A percentile compares a stretch with the other conserved stretches of the same genome.
Evolutionary conservation across 73 alveolate genomes (phyloP).

Genomic region (Paraurostyla sp.): DNA sequence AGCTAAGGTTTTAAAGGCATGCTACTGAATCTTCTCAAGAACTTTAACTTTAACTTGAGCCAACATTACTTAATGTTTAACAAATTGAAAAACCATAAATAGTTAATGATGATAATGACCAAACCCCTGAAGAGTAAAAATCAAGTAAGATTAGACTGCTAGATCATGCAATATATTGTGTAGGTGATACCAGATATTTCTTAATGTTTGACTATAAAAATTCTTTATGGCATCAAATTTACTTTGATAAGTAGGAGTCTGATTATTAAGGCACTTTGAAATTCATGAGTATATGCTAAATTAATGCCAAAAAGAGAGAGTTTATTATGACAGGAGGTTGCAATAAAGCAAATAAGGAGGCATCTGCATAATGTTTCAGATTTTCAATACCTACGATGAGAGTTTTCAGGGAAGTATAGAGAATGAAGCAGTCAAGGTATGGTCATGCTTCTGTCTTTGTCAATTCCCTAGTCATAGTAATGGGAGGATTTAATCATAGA

Average conservation of each 20-base stretch:
- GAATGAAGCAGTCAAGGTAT: conserved; percentile 26
- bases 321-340: conserved; percentile 56
- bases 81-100: neutral
- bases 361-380: conserved; percentile 6
- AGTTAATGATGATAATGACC: neutral
- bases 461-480: conserved; percentile 23
- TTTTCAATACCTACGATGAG: conserved; percentile 35
- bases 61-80: neutral
- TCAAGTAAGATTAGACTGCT: neutral
- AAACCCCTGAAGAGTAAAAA: neutral
- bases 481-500: conserved; percentile 70
- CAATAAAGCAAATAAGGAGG: conserved; percentile 5
- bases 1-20: neutral
- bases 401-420: neutral
- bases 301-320: conserved; percentile 10
- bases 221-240: conserved; percentile 33
- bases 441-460: conserved; percentile 55
- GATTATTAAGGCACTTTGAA: conserved; percentile 35
- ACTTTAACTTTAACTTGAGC: neutral
- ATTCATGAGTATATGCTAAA: neutral
- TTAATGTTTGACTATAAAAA: conserved; percentile 46
- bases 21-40: conserved; percentile 1
- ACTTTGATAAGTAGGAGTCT: neutral
- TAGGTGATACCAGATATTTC: conserved; percentile 25
- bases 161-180: conserved; percentile 33